phyloP scores from a whole-genome alignment of 176 grass and related monocot genomes.

The Ananas comosus region DNA sequence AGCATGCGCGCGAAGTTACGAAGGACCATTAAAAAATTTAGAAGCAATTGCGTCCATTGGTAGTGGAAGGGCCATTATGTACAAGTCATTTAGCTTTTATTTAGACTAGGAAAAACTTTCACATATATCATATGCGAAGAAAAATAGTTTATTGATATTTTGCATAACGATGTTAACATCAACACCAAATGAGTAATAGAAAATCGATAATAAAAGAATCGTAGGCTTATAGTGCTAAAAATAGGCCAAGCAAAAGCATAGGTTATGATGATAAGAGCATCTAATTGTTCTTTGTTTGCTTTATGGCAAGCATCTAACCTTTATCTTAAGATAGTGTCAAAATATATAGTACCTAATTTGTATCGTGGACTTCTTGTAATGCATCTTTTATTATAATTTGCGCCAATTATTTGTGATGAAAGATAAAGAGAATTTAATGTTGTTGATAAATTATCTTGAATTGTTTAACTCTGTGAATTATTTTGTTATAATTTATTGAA shows the following conservation, averaged over 20 bases:
- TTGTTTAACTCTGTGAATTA: no score
- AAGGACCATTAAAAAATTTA: conserved; percentile 11
- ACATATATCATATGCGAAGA: no score
- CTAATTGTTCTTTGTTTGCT: background rate
- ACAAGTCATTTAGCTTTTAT: background rate
- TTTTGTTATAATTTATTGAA: no score
- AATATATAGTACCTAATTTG: background rate
- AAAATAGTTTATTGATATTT: no score
- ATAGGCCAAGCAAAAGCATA: no score
- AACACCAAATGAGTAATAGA: background rate
- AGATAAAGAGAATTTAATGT: no score
- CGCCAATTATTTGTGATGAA: no score
- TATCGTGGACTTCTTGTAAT: background rate
- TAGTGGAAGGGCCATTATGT: conserved; percentile 8
- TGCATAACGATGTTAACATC: no score
- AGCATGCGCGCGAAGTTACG: conserved; percentile 22
- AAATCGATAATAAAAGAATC: background rate
- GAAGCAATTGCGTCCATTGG: conserved; percentile 2
- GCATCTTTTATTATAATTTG: no score
- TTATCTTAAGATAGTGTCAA: background rate
- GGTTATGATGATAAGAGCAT: no score
- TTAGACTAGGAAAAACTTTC: no score
- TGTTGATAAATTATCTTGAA: no score
- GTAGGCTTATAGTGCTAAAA: background rate
- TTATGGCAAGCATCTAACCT: background rate